phyloP scores from a whole-genome alignment of 2,329 filamentous ascomycete species.

The Parascedosporium putredinis region DNA sequence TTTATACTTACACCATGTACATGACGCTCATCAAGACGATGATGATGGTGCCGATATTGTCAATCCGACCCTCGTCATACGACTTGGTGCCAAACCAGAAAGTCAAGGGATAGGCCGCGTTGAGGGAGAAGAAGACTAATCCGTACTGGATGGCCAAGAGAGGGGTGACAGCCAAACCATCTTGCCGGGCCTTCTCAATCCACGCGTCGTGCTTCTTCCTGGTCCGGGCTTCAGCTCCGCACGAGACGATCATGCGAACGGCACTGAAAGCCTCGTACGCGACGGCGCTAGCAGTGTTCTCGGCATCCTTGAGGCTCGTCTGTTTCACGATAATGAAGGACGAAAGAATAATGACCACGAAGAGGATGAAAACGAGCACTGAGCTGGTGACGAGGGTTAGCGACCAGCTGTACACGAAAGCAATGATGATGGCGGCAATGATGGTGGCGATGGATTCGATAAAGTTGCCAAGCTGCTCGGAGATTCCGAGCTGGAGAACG shows the following conservation, averaged over 20 bases:
- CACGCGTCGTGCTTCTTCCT: conserved; percentile 40
- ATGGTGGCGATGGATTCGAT: conserved; percentile 45
- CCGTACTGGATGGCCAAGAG: conserved; percentile 42
- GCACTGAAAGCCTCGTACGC: conserved; percentile 51
- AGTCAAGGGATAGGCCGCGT: conserved; percentile 41
- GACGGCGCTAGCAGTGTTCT: conserved; percentile 46
- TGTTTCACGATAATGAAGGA: conserved; percentile 46
- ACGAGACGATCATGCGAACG: conserved; percentile 53
- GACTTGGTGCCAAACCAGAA: conserved; percentile 55
- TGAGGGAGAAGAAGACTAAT: conserved; percentile 44
- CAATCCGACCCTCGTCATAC: conserved; percentile 33
- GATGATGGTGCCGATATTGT: conserved; percentile 41
- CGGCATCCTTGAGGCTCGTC: conserved; percentile 33
- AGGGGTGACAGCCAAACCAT: too few relatives aligned
- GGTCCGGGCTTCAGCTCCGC: conserved; percentile 50
- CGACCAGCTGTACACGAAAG: conserved; percentile 47
- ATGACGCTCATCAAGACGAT: too few relatives aligned
- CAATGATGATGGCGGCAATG: conserved; percentile 41
- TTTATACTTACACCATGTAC: too few relatives aligned
- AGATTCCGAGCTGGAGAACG: conserved; percentile 52
- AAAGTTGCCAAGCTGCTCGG: conserved; percentile 50
- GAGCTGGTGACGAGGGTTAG: conserved; percentile 49
- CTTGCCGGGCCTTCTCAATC: conserved; percentile 35
- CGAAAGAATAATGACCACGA: conserved; percentile 37
- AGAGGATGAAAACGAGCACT: conserved; percentile 42